Evolutionary conservation across 257 asterid genomes (phyloP).

Genomic region (Perilla frutescens): DNA sequence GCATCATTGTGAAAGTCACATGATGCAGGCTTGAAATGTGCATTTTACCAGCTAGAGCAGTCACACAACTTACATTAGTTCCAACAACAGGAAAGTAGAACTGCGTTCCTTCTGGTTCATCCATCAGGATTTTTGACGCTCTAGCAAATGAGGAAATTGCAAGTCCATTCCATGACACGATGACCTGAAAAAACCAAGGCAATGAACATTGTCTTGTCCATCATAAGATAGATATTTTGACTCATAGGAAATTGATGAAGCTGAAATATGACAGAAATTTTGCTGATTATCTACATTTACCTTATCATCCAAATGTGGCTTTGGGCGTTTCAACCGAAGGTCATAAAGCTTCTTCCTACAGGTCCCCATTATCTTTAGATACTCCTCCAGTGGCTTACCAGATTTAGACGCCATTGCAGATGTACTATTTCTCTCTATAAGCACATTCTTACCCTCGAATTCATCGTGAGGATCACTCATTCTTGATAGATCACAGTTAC

Average conservation of each 20-base stretch:
- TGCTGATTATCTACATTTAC: slow-evolving; percentile 38
- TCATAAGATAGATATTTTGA: neutral
- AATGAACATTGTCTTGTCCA: neutral
- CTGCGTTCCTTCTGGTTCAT: slow-evolving; percentile 65
- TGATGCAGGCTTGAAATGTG: neutral
- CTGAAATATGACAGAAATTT: no score
- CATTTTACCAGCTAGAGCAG: slow-evolving; percentile 12
- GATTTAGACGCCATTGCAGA: slow-evolving; percentile 76
- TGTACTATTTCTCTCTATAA: slow-evolving; percentile 68
- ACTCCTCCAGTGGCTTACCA: slow-evolving; percentile 60
- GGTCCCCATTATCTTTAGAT: slow-evolving; percentile 63
- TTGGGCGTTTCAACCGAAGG: slow-evolving; percentile 68
- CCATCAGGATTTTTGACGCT: slow-evolving; percentile 81
- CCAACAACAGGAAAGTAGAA: slow-evolving; percentile 77
- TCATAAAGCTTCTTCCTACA: slow-evolving; percentile 71
- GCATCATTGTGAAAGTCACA: neutral
- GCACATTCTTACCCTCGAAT: slow-evolving; percentile 85
- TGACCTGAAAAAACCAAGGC: slow-evolving; percentile 59
- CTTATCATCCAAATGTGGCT: slow-evolving; percentile 93
- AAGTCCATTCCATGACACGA: slow-evolving; percentile 98
- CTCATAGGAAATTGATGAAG: neutral
- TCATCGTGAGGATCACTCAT: slow-evolving; percentile 93
- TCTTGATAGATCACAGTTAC: slow-evolving; percentile 88
- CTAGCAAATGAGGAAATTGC: slow-evolving; percentile 87
- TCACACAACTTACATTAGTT: slow-evolving; percentile 58